Percentiles rank a stretch among this genome's conserved stretches.
Conservation (phyloP, 768 basidiomycete species). For the Lactarius tabidus region DNA sequence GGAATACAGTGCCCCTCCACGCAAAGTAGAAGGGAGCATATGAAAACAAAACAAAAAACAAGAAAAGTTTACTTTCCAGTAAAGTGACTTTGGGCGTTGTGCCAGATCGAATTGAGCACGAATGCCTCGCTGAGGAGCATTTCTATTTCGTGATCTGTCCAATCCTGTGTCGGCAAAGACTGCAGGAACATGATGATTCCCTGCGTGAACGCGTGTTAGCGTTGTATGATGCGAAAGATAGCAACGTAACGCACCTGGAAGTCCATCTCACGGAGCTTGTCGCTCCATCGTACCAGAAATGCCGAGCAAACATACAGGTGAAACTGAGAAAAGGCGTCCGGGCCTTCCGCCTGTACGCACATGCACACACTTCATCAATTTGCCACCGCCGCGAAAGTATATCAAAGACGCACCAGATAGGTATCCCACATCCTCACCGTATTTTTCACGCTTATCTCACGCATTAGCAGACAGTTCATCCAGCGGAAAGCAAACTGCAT, state of each 20-base stretch:
- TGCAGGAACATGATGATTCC: slow-evolving; percentile 99
- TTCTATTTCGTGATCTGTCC: slow-evolving; percentile 95
- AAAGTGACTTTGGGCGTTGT: slow-evolving; percentile 88
- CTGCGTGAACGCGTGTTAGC: slow-evolving; percentile 38
- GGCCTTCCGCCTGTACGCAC: slow-evolving; percentile 76
- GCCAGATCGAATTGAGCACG: slow-evolving; percentile 89
- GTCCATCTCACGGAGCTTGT: slow-evolving; percentile 92
- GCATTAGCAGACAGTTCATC: slow-evolving; percentile 99
- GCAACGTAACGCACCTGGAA: slow-evolving; percentile 72
- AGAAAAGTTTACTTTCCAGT: slow-evolving; percentile 42
- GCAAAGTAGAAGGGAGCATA: neutral
- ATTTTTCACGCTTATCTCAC: slow-evolving; percentile 94
- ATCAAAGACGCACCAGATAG: slow-evolving; percentile 67
- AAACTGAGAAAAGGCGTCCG: slow-evolving; percentile 98
- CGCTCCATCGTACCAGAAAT: slow-evolving; percentile 93
- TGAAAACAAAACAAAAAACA: neutral
- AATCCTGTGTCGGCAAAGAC: slow-evolving; percentile 85
- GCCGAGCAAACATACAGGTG: slow-evolving; percentile 98
- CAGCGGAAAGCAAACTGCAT: slow-evolving; percentile 99
- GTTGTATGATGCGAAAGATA: neutral
- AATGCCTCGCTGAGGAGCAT: slow-evolving; percentile 95
- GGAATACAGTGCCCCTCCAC: slow-evolving; percentile 1
- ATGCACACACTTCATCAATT: neutral
- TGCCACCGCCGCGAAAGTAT: neutral
- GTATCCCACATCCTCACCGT: slow-evolving; percentile 99